These are phyloP conservation scores for Euphrasia arctica DNA, from an alignment of 305 asterid genomes.

Conservation along the genomic window DNA sequence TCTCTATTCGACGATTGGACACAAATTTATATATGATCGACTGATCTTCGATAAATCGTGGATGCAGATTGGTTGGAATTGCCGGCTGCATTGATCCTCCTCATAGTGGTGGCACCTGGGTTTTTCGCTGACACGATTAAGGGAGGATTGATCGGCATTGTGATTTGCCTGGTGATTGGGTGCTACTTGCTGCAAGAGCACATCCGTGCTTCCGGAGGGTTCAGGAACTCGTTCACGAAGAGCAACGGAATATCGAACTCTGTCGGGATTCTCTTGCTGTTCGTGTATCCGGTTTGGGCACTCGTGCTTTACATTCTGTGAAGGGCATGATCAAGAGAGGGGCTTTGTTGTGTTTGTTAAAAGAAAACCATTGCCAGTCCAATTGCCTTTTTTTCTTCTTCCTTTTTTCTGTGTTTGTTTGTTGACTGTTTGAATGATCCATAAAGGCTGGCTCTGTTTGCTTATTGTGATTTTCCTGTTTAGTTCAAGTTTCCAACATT, in stretches of 20 bases:
- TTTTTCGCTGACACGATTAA: constrained; percentile 49
- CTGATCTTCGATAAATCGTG: too few relatives aligned
- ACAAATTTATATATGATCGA: too few relatives aligned
- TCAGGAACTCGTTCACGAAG: constrained; percentile 80
- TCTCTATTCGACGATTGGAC: background rate
- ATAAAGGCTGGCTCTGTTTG: background rate
- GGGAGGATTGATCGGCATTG: constrained; percentile 41
- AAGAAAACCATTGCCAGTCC: background rate
- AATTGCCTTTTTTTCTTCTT: background rate
- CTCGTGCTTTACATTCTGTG: constrained; percentile 47
- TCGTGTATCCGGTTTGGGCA: constrained; percentile 89
- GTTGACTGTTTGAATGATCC: background rate
- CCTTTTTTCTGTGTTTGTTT: too few relatives aligned
- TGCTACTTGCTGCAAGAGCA: constrained; percentile 93
- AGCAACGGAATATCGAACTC: constrained; percentile 72
- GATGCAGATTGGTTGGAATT: constrained; percentile 83
- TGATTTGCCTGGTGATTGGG: constrained; percentile 65
- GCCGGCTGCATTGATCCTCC: constrained; percentile 70
- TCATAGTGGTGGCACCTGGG: constrained; percentile 70
- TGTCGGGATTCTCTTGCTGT: constrained; percentile 66
- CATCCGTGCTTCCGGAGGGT: constrained; percentile 88
- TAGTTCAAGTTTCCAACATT: too few relatives aligned
- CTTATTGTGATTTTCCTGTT: too few relatives aligned
- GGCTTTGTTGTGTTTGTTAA: constrained; percentile 1
- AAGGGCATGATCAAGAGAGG: background rate